phyloP scores from a whole-genome alignment of 331 rosid species.

The Rosa hybrid region DNA sequence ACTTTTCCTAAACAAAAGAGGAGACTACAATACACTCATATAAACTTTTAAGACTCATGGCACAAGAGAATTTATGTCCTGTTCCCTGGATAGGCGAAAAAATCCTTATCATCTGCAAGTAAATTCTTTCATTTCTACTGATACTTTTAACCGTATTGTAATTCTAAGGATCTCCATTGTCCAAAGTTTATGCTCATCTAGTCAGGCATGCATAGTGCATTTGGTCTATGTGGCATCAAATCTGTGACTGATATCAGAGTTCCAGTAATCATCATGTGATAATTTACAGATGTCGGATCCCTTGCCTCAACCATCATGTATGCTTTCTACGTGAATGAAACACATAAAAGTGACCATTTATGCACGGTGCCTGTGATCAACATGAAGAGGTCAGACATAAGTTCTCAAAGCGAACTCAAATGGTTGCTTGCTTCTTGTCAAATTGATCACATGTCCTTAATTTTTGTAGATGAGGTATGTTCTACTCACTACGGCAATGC shows the following conservation, averaged over 20 bases:
- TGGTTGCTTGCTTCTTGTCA: conserved; percentile 89
- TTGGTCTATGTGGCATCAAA: background rate
- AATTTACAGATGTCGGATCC: conserved; percentile 66
- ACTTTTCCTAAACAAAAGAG: background rate
- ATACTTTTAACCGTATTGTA: background rate
- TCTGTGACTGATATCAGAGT: background rate
- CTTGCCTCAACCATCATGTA: conserved; percentile 72
- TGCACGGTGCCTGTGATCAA: conserved; percentile 81
- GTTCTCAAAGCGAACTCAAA: conserved; percentile 64
- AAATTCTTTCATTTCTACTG: background rate
- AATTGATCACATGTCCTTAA: conserved; percentile 64
- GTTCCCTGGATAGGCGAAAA: background rate
- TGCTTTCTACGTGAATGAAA: conserved; percentile 69
- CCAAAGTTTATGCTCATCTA: background rate
- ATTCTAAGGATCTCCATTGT: background rate
- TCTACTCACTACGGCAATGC: background rate
- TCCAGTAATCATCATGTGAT: conserved; percentile 7
- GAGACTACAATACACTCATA: background rate
- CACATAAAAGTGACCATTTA: conserved; percentile 41
- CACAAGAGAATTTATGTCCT: background rate
- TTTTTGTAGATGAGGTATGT: conserved; percentile 76
- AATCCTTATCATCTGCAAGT: background rate
- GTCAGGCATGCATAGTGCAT: background rate
- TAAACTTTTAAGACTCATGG: conserved; percentile 5
- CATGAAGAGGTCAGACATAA: conserved; percentile 62